These are phyloP conservation scores for Ogataea corticis DNA, from an alignment of 805 yeast genomes.

Conservation along the genomic window DNA sequence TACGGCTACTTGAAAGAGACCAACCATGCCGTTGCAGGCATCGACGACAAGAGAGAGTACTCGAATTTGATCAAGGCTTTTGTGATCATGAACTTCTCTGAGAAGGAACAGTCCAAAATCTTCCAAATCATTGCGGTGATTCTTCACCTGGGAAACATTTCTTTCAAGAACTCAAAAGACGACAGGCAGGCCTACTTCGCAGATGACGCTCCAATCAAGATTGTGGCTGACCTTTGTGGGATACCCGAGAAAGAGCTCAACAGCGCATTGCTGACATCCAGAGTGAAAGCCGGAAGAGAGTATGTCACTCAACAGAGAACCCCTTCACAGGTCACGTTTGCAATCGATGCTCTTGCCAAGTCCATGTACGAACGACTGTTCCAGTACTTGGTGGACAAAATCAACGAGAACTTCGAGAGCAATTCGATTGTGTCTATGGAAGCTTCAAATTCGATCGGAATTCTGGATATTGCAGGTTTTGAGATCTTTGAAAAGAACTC, in stretches of 20 bases:
- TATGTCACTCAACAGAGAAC: constrained; percentile 76
- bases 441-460: constrained; percentile 49
- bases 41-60: constrained; percentile 76
- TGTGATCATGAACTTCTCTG: constrained; percentile 66
- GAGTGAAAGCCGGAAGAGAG: constrained; percentile 90
- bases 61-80: constrained; percentile 64
- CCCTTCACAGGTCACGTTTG: constrained; percentile 74
- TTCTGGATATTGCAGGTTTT: constrained; percentile 62
- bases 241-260: constrained; percentile 50
- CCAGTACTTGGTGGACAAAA: constrained; percentile 69
- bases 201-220: constrained; percentile 49
- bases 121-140: constrained; percentile 72
- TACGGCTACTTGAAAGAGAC: constrained; percentile 63
- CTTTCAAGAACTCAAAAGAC: constrained; percentile 57
- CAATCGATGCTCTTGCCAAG: constrained; percentile 86
- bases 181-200: constrained; percentile 73
- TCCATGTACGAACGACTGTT: constrained; percentile 83
- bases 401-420: constrained; percentile 60
- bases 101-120: constrained; percentile 54
- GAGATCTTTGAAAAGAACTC: constrained; percentile 59
- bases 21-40: constrained; percentile 60
- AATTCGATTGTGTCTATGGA: constrained; percentile 23
- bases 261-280: constrained; percentile 69
- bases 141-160: constrained; percentile 83
- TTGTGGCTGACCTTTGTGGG: constrained; percentile 64